Percentiles rank a stretch among this genome's conserved stretches.
Conservation (phyloP, 495 filamentous ascomycete genomes). For the Peziza echinospora region DNA sequence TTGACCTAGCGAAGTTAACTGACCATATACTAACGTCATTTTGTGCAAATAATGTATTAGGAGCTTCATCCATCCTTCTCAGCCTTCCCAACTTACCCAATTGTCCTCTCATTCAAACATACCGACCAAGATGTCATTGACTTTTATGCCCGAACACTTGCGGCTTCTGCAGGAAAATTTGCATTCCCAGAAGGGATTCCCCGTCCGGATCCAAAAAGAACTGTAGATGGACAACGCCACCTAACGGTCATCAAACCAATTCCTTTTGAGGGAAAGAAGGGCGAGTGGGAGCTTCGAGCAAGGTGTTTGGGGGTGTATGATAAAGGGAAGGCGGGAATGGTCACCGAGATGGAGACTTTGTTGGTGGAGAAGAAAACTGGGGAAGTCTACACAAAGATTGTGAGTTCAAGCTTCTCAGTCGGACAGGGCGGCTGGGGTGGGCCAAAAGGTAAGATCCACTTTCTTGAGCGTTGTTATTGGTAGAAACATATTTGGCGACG, state of each 20-base stretch:
- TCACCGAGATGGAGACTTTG: conserved; percentile 58
- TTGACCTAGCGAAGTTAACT: too few species aligned
- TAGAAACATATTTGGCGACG: not conserved
- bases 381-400: conserved; percentile 47
- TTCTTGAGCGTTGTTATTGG: too few species aligned
- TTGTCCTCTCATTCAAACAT: conserved; percentile 70
- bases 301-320: conserved; percentile 79
- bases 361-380: conserved; percentile 48
- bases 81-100: conserved; percentile 71
- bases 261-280: conserved; percentile 43
- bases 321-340: conserved; percentile 66
- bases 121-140: conserved; percentile 58
- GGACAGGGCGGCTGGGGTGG: conserved; percentile 77
- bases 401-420: conserved; percentile 54
- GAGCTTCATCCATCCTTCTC: conserved; percentile 65
- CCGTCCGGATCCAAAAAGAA: conserved; percentile 47
- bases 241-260: conserved; percentile 59
- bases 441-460: conserved; percentile 41
- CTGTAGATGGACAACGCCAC: conserved; percentile 69
- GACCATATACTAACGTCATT: too few species aligned
- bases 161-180: conserved; percentile 30
- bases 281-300: conserved; percentile 54
- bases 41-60: too few species aligned
- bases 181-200: conserved; percentile 38
- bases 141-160: conserved; percentile 49